A percentile compares a stretch with the other conserved stretches of the same genome.
Conservation (phyloP, 495 filamentous ascomycete genomes). For the Penicillium salamii region DNA sequence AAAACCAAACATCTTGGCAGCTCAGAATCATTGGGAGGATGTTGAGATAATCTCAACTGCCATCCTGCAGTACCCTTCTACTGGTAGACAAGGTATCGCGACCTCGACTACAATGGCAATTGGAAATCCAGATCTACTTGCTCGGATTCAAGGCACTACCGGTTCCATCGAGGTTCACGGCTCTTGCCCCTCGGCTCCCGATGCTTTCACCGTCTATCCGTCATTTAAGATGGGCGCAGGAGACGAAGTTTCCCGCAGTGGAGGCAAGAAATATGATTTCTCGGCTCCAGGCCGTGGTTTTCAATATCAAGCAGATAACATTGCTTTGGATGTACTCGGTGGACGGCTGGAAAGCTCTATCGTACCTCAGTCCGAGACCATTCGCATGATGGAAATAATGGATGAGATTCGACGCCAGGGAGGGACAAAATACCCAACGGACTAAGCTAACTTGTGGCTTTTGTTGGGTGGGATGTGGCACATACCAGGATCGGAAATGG, state of each 20-base stretch:
- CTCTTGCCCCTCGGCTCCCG: slow-evolving; percentile 11
- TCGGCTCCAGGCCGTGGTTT: slow-evolving; percentile 12
- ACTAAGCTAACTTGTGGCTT: too few species aligned
- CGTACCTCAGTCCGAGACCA: slow-evolving; percentile 14
- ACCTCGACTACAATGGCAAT: too few species aligned
- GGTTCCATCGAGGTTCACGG: slow-evolving; percentile 22
- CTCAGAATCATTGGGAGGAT: slow-evolving; percentile 17
- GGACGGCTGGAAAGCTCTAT: slow-evolving; percentile 17
- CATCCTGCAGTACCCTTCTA: slow-evolving; percentile 13
- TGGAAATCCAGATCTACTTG: too few species aligned
- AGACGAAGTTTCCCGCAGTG: too few species aligned
- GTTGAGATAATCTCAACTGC: slow-evolving; percentile 17
- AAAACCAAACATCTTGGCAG: slow-evolving; percentile 10
- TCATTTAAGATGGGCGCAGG: neutral
- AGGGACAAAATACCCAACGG: too few species aligned
- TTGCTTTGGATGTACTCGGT: slow-evolving; percentile 19
- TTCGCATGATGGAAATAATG: slow-evolving; percentile 24
- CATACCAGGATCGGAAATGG: too few species aligned
- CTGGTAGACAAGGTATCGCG: neutral
- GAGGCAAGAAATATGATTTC: slow-evolving; percentile 12
- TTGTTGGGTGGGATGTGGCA: too few species aligned
- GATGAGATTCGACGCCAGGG: slow-evolving; percentile 25
- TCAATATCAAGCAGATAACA: slow-evolving; percentile 16
- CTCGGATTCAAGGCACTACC: slow-evolving; percentile 11
- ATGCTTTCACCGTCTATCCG: slow-evolving; percentile 17